Percentiles rank a stretch among this genome's conserved stretches.
These are phyloP conservation scores for Penicillium sumatraense DNA, from an alignment of 2,329 filamentous ascomycete species.

Conservation along the genomic window DNA sequence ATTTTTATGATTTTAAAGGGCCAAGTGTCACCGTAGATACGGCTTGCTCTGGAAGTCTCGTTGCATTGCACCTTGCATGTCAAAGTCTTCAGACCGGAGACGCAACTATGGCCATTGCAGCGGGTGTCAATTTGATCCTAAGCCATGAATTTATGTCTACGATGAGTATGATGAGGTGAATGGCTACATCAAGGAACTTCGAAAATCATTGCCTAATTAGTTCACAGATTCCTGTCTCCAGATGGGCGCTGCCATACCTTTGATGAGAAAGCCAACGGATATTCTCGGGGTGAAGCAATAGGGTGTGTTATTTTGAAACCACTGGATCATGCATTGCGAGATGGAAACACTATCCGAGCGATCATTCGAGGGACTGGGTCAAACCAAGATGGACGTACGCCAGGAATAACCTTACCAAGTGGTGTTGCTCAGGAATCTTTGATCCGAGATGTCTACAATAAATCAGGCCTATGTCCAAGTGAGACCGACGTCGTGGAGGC, in stretches of 20 bases:
- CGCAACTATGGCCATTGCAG: conserved; percentile 27
- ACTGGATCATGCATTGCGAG: conserved; percentile 34
- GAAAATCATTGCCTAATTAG: neutral
- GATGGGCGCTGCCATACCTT: conserved; percentile 38
- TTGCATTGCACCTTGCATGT: conserved; percentile 40
- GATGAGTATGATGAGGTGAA: conserved; percentile 27
- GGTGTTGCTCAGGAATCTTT: conserved; percentile 38
- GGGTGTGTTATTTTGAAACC: conserved; percentile 38
- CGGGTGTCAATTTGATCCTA: conserved; percentile 31
- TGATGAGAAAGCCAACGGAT: conserved; percentile 46
- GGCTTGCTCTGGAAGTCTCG: conserved; percentile 37
- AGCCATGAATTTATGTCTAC: conserved; percentile 34
- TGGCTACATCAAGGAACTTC: neutral
- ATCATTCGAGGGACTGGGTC: conserved; percentile 36
- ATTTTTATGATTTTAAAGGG: conserved; percentile 40
- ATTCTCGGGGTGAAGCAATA: conserved; percentile 41
- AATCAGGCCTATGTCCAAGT: conserved; percentile 28
- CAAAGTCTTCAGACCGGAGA: conserved; percentile 31
- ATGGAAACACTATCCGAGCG: conserved; percentile 39
- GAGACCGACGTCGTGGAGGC: conserved; percentile 35
- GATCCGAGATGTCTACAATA: conserved; percentile 37
- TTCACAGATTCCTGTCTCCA: conserved; percentile 30
- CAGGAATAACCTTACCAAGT: conserved; percentile 52
- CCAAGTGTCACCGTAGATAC: conserved; percentile 41
- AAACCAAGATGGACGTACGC: conserved; percentile 42